Conservation (phyloP, 2,329 filamentous ascomycete species). For the Amylocarpus encephaloides region DNA sequence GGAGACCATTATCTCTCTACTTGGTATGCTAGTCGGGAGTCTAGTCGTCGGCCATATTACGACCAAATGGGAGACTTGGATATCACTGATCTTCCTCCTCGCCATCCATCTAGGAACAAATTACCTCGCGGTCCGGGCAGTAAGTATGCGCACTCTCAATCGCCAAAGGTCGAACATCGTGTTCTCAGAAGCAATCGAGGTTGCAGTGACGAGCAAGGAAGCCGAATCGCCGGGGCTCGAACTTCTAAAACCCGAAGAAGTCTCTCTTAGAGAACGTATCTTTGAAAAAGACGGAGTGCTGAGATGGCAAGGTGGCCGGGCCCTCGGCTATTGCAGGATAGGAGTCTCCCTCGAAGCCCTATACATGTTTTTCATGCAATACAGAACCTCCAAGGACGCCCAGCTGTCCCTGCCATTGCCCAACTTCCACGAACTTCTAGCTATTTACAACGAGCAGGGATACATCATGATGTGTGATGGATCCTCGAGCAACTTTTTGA, state of each 20-base stretch:
- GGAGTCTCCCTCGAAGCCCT: conserved; percentile 39
- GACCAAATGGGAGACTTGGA: conserved; percentile 60
- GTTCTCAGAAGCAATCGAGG: conserved; percentile 50
- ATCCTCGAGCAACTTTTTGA: conserved; percentile 33
- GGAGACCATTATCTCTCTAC: conserved; percentile 83
- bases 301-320: conserved; percentile 39
- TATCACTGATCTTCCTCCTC: conserved; percentile 1
- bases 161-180: conserved; percentile 78
- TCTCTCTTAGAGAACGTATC: conserved; percentile 39
- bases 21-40: conserved; percentile 82
- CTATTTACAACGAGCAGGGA: conserved; percentile 42
- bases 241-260: conserved; percentile 58
- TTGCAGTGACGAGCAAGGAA: not conserved
- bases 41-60: conserved; percentile 72
- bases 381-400: conserved; percentile 11
- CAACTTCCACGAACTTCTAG: conserved; percentile 35
- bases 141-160: conserved; percentile 79
- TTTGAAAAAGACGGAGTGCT: conserved; percentile 37
- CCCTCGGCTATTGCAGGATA: conserved; percentile 48
- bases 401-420: conserved; percentile 24
- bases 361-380: conserved; percentile 13
- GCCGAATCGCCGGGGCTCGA: not conserved
- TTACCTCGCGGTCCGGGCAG: conserved; percentile 75
- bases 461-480: conserved; percentile 58
- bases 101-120: conserved; percentile 53